These are phyloP conservation scores for Elaeis guineensis DNA, from an alignment of 176 grass and related monocot species.

Conservation along the genomic window DNA sequence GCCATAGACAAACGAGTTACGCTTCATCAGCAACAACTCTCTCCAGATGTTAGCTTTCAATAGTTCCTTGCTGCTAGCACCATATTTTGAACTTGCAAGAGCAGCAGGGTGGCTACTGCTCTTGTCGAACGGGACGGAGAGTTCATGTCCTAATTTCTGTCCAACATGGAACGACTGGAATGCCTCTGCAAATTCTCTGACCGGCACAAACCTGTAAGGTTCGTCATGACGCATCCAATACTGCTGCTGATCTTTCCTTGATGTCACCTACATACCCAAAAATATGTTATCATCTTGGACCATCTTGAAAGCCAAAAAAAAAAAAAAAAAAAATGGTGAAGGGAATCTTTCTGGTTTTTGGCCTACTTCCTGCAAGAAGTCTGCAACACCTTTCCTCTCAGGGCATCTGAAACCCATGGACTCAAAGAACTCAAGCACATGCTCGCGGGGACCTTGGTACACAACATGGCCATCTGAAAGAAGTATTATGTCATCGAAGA, in stretches of 20 bases:
- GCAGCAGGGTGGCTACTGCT: slow-evolving; percentile 53
- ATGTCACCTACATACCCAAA: slow-evolving; percentile 43
- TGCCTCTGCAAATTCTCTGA: slow-evolving; percentile 59
- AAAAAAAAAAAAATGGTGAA: not conserved
- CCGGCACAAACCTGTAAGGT: slow-evolving; percentile 51
- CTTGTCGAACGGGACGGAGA: slow-evolving; percentile 51
- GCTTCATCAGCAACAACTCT: slow-evolving; percentile 70
- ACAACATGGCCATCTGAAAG: slow-evolving; percentile 69
- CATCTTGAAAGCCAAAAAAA: no score
- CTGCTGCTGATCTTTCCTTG: slow-evolving; percentile 72
- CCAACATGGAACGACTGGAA: slow-evolving; percentile 63
- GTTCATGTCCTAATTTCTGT: slow-evolving; percentile 28
- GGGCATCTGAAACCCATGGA: slow-evolving; percentile 71
- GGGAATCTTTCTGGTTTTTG: not conserved
- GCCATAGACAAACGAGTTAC: slow-evolving; percentile 61
- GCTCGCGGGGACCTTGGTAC: slow-evolving; percentile 64
- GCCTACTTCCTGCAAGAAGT: slow-evolving; percentile 74
- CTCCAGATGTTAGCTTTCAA: slow-evolving; percentile 54
- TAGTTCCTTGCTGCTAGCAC: slow-evolving; percentile 47
- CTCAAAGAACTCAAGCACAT: slow-evolving; percentile 72
- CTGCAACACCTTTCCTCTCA: slow-evolving; percentile 61
- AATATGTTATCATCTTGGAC: not conserved
- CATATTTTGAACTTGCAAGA: slow-evolving; percentile 53
- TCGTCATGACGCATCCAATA: slow-evolving; percentile 57
- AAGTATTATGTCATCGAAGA: slow-evolving; percentile 87